Conservation (phyloP, 208 protist genomes). For the Trypanosoma brucei region DNA sequence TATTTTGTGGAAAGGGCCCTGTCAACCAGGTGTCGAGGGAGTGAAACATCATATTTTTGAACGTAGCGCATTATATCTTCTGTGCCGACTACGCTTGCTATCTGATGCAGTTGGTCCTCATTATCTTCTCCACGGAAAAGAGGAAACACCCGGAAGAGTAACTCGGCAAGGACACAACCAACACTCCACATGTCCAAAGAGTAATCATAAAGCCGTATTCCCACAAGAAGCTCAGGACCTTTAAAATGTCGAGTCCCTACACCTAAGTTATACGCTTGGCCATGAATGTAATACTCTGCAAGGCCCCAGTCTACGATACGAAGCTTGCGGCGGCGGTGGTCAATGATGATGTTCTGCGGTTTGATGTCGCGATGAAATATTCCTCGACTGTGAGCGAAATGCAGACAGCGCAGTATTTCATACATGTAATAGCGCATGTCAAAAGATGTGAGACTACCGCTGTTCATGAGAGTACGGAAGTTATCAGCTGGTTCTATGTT, state of each 20-base stretch:
- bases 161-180: conserved; percentile 98
- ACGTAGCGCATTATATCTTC: conserved; percentile 92
- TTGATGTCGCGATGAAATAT: conserved; percentile 99
- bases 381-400: conserved; percentile 97
- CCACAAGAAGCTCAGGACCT: conserved; percentile 97
- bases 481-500: conserved; percentile 96
- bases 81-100: conserved; percentile 95
- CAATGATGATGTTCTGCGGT: conserved; percentile 99
- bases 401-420: conserved; percentile 93
- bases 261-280: conserved; percentile 96
- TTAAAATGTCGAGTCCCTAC: conserved; percentile 99
- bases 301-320: conserved; percentile 98
- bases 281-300: conserved; percentile 99
- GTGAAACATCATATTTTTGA: conserved; percentile 94
- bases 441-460: conserved; percentile 89
- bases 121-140: conserved; percentile 99
- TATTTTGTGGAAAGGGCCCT: conserved; percentile 14
- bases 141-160: conserved; percentile 98
- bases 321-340: conserved; percentile 93
- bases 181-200: conserved; percentile 99
- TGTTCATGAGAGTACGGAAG: conserved; percentile 95
- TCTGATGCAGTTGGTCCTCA: conserved; percentile 97
- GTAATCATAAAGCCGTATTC: conserved; percentile 98
- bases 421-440: conserved; percentile 99
- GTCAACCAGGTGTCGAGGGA: conserved; percentile 82